Base-by-base conservation (phyloP, 139 green algal species). In the Penium margaritaceum region DNA sequence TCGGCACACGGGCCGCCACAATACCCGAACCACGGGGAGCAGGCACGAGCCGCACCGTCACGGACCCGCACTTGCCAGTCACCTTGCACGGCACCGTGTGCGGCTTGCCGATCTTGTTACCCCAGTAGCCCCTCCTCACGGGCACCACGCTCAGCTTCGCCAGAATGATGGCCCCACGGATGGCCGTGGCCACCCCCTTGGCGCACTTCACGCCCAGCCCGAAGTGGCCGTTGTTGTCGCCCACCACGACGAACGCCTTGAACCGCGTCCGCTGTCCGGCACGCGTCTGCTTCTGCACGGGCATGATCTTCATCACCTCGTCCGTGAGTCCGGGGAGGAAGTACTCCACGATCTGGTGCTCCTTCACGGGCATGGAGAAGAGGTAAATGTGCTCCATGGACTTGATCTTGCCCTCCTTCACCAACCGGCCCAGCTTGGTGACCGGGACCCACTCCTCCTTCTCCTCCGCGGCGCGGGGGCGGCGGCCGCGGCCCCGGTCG, bases 261-360 rank as follows among this genome's bases (percentile, higher is more conserved):
- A 99, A 99, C 67, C 95, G 88, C 5, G 93, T 99, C 66, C 95
- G 88, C 90, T 98, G 93, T n/a, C 95, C 95, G 37, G 95, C 95
- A 55, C 95, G 91, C 9, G 95, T 99, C 89, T 99, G 95, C 90
- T 99, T 99, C 89, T 99, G 95, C 77, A 99, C 95, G 38, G 95
- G 95, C 95, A 99, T 99, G 79, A 99, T 99, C 90, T 99, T 97
- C 95, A 99, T 98, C 5, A 81, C 67, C 60, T 82, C 75, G 27
- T 82, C 75, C 72, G 78, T 83, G 17, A 87, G 61, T 17, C 62
- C 12, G 14, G 81, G 46, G 33, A 88, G 67, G 60, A 88, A 88
- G 54, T 70, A 54, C 54, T 88, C 83, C 27, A 88, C 81, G n/a
- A 88, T 87, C 69, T 88, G 83, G 72, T 88, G 64, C 82, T 88